phyloP scores from a whole-genome alignment of 75 land plant genomes.

The Cunninghamia lanceolata region DNA sequence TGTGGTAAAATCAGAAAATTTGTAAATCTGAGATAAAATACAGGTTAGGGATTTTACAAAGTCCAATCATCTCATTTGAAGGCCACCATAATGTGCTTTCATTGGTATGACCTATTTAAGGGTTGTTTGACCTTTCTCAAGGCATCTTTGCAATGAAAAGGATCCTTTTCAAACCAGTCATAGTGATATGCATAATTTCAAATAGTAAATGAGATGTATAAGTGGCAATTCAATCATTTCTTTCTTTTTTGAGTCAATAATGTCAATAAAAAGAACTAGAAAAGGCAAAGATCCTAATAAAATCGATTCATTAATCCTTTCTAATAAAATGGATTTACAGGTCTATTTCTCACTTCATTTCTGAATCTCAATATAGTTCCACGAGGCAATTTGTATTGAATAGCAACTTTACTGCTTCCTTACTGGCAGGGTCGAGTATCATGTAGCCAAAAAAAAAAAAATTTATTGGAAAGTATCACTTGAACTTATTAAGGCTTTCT shows the following conservation, averaged over 20 bases:
- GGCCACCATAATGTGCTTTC: too few species aligned
- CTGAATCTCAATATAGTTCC: not conserved
- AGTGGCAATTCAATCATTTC: not conserved
- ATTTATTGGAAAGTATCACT: not conserved
- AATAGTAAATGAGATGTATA: not conserved
- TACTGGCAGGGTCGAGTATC: not conserved
- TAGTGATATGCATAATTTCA: not conserved
- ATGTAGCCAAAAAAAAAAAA: not conserved
- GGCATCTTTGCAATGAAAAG: too few species aligned
- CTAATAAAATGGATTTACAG: not conserved
- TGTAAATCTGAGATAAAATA: too few species aligned
- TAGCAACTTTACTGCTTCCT: not conserved
- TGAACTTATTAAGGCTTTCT: not conserved
- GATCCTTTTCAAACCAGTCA: too few species aligned
- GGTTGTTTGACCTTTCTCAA: too few species aligned
- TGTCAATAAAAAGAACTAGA: not conserved
- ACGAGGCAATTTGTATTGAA: not conserved
- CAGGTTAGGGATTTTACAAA: too few species aligned
- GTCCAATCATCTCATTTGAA: constrained; percentile 1
- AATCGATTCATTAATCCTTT: not conserved
- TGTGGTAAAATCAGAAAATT: too few species aligned
- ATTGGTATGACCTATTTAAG: too few species aligned
- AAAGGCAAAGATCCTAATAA: not conserved
- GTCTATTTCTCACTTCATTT: not conserved
- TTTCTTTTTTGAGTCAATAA: not conserved